Evolutionary conservation across 768 basidiomycete genomes (phyloP).

Genomic region (button mushroom (Agaricus bisporus)): DNA sequence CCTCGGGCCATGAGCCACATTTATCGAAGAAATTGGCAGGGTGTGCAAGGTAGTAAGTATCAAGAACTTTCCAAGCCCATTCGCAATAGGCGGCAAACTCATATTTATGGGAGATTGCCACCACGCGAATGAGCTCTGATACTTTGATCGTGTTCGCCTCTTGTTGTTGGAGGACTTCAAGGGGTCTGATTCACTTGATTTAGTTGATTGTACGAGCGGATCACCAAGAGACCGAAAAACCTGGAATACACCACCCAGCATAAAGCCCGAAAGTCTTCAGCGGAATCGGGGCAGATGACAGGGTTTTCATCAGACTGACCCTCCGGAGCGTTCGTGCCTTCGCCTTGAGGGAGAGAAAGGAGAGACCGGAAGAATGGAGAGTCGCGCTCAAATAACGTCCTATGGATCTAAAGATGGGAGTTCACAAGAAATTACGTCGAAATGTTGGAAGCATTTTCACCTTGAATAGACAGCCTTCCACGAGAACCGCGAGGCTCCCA

Average conservation of each 20-base stretch:
- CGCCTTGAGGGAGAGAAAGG: neutral
- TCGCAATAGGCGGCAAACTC: neutral
- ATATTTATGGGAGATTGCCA: neutral
- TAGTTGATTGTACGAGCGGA: too few relatives aligned
- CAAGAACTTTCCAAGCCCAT: slow-evolving; percentile 1
- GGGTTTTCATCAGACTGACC: neutral
- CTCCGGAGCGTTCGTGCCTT: neutral
- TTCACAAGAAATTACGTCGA: neutral
- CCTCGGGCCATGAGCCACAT: neutral
- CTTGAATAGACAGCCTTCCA: neutral
- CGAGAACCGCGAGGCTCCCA: neutral
- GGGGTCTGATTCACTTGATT: neutral
- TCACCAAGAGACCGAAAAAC: neutral
- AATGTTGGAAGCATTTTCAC: neutral
- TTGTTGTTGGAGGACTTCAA: neutral
- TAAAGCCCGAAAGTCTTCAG: neutral
- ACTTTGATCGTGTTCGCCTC: neutral
- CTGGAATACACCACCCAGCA: slow-evolving; percentile 4
- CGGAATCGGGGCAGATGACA: neutral
- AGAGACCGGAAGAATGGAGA: neutral
- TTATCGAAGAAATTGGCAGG: neutral
- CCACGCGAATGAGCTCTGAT: neutral
- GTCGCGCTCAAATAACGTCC: neutral
- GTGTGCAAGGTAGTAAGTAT: neutral
- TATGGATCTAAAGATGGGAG: neutral